A percentile compares a stretch with the other conserved stretches of the same genome.
Conservation (phyloP, 78 protist species). For the Andalucia godoyi region DNA sequence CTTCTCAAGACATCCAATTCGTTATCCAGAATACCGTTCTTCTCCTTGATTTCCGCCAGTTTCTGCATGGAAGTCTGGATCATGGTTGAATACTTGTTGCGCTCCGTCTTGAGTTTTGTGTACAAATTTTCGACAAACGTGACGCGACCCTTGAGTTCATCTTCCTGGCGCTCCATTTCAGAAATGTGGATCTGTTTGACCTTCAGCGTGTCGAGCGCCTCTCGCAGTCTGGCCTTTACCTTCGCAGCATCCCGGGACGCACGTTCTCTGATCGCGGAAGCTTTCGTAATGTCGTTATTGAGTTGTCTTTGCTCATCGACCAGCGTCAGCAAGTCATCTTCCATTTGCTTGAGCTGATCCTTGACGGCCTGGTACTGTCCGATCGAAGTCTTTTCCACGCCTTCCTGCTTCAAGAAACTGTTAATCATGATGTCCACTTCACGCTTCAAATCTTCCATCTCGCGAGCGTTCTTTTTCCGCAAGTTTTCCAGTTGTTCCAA, state of each 20-base stretch:
- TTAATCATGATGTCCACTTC: constrained; percentile 39
- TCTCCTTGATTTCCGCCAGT: constrained; percentile 49
- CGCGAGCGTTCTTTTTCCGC: not conserved
- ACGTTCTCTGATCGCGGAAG: not conserved
- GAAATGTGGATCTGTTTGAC: constrained; percentile 13
- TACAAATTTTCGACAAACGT: constrained; percentile 4
- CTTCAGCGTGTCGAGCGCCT: constrained; percentile 12
- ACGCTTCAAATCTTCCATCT: constrained; percentile 18
- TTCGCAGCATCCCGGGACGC: not conserved
- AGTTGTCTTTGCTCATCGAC: not conserved
- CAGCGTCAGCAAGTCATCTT: constrained; percentile 1
- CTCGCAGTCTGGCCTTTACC: not conserved
- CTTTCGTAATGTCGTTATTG: not conserved
- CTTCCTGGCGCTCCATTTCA: constrained; percentile 17
- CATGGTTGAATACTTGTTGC: constrained; percentile 24
- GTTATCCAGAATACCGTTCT: constrained; percentile 46
- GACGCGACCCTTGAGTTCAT: not conserved
- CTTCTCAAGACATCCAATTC: constrained; percentile 42
- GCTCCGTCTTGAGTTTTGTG: constrained; percentile 26
- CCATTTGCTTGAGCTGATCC: constrained; percentile 5
- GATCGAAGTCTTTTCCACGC: not conserved
- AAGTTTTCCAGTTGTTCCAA: not conserved
- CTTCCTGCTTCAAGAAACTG: constrained; percentile 29
- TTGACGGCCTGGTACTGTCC: not conserved
- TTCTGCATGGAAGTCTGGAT: constrained; percentile 39